phyloP scores from a whole-genome alignment of 2,329 filamentous ascomycete species.

The Diaporthe amygdali region DNA sequence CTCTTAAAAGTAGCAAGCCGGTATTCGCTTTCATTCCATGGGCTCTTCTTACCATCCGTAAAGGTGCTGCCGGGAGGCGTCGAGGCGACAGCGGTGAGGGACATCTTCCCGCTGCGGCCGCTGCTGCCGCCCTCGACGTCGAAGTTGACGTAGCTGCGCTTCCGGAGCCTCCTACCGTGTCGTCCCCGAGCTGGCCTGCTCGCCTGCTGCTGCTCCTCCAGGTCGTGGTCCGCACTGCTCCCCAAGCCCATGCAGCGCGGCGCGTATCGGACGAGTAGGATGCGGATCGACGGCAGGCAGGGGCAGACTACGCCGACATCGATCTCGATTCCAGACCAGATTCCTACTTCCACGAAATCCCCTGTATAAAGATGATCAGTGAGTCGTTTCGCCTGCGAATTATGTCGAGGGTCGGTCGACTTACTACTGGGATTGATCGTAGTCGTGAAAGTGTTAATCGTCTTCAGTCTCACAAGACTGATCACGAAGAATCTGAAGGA shows the following conservation, averaged over 20 bases:
- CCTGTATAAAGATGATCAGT: not conserved
- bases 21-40: not conserved
- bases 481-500: not conserved
- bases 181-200: not conserved
- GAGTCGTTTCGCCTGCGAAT: too few species aligned
- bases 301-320: constrained; percentile 38
- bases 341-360: constrained; percentile 26
- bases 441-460: not conserved
- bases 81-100: not conserved
- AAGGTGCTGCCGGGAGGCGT: not conserved
- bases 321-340: constrained; percentile 41
- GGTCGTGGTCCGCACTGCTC: not conserved
- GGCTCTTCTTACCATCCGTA: not conserved
- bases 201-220: not conserved
- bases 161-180: not conserved
- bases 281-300: constrained; percentile 39
- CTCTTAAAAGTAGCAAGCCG: not conserved
- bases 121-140: not conserved
- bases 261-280: constrained; percentile 32
- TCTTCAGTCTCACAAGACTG: constrained; percentile 3
- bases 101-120: not conserved
- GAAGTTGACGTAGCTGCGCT: constrained; percentile 9
- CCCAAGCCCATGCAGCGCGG: not conserved
- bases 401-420: not conserved
- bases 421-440: not conserved